phyloP scores from a whole-genome alignment of 2,329 filamentous ascomycete species.

The Lithohypha guttulata region DNA sequence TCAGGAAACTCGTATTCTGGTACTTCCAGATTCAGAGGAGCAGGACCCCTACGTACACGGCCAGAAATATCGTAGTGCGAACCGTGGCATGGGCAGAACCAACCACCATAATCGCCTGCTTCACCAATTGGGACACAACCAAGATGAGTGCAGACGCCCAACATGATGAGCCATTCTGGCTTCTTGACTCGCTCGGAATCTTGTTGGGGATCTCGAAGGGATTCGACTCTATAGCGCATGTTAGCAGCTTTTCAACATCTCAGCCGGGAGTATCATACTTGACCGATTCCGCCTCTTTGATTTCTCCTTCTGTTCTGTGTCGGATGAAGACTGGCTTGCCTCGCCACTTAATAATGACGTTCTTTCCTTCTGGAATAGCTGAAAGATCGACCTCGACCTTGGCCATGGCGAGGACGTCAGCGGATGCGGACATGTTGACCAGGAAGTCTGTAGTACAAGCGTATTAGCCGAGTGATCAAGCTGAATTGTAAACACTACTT shows the following conservation, averaged over 20 bases:
- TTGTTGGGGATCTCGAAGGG: conserved; percentile 79
- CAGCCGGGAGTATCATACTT: conserved; percentile 37
- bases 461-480: not conserved
- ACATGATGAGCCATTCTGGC: conserved; percentile 97
- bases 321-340: conserved; percentile 99
- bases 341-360: conserved; percentile 99
- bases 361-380: conserved; percentile 97
- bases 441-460: conserved; percentile 68
- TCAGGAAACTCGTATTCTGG: conserved; percentile 87
- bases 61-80: conserved; percentile 99
- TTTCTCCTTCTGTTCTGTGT: conserved; percentile 87
- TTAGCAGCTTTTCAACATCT: not conserved
- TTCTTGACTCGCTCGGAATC: conserved; percentile 93
- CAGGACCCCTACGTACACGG: conserved; percentile 93
- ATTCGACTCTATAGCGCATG: conserved; percentile 41
- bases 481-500: too few relatives aligned
- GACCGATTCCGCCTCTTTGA: conserved; percentile 84
- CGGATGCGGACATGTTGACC: conserved; percentile 98
- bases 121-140: conserved; percentile 99
- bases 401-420: conserved; percentile 96
- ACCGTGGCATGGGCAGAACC: conserved; percentile 99
- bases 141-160: conserved; percentile 98
- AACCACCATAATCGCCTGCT: conserved; percentile 93
- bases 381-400: conserved; percentile 96
- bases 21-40: conserved; percentile 94